Percentiles rank a stretch among this genome's conserved stretches.
phyloP scores from a whole-genome alignment of 2,329 filamentous ascomycete species.

The Diaporthe velutina region DNA sequence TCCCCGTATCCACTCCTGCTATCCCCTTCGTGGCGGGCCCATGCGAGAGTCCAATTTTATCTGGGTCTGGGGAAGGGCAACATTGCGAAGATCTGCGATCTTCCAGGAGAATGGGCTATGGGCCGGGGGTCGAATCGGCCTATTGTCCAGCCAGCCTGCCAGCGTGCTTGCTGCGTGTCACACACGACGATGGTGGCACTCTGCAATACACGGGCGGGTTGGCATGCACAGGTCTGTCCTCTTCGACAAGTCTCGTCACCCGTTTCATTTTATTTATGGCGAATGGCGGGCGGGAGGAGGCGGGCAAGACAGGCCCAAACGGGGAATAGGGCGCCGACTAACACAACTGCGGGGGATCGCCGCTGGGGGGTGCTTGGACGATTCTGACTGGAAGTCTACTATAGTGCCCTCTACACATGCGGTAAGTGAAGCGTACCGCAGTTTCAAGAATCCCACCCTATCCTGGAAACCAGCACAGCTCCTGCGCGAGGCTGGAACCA shows the following conservation, averaged over 20 bases:
- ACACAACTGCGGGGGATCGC: conserved; percentile 24
- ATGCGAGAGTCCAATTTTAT: conserved; percentile 29
- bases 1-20: conserved; percentile 18
- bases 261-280: conserved; percentile 29
- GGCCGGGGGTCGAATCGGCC: neutral
- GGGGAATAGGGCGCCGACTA: conserved; percentile 7
- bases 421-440: conserved; percentile 27
- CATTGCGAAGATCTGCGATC: conserved; percentile 19
- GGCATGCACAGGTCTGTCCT: conserved; percentile 1
- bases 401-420: conserved; percentile 10
- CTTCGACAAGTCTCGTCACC: conserved; percentile 18
- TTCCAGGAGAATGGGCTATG: neutral
- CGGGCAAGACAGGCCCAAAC: neutral
- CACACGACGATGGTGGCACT: conserved; percentile 15
- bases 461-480: conserved; percentile 5
- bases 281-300: conserved; percentile 20
- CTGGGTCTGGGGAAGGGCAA: conserved; percentile 7
- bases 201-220: conserved; percentile 18
- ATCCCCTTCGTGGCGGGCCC: neutral
- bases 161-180: neutral
- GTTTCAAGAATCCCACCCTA: conserved; percentile 24
- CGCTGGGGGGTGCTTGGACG: conserved; percentile 15
- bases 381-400: conserved; percentile 18
- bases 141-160: neutral
- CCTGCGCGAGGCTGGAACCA: conserved; percentile 18